Evolutionary conservation across 768 basidiomycete species (phyloP), one percentile per base, ranked within the genome.

Genomic region (Lentinula guzmanii): DNA sequence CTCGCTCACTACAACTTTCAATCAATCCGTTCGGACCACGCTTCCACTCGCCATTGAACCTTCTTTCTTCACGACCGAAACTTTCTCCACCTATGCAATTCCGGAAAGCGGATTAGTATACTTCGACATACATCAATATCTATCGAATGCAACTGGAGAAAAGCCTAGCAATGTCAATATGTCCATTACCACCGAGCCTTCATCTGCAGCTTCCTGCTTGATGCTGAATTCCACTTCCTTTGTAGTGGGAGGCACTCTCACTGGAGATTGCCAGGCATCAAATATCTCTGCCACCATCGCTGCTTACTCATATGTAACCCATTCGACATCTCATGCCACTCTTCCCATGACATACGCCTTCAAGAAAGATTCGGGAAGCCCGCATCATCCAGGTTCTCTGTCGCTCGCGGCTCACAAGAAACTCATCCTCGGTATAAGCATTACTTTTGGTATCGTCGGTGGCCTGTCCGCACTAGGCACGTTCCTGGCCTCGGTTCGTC

Each of bases 301-400:
- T 6, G 90, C 89, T 2, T 89, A 85, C 70, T 89, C 86, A 35
- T 75, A 70, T 41, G 59, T 79, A 18, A 89, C 86, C 2, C 89
- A 86, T 65, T 87, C 89, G 15, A 89, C 84, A 1, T 91, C 89
- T 18, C 87, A 90, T 66, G 77, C 87, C 1, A 80, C 65, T 59
- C 76, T 91, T 16, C 71, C 78, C 1, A 74, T 91, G 58, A 70
- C 86, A 60, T 70, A 79, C 46, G 65, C 76, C 37, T 59, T 69
- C 50, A 71, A 76, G 61, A 72, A 74, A 24, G 75, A 81, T 63
- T 33, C 46, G 3, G 57, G 57, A 21, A 69, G 65, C 15, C 51
- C 51, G 21, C 61, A 69, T 31, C 76, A 70, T 64, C 74, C 73
- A 15, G 67, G 63, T 41, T 74, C 74, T 0, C 69, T 79, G 4